Evolutionary conservation across 495 filamentous ascomycete species (phyloP).

Genomic region (Hypomontagnella monticulosa): DNA sequence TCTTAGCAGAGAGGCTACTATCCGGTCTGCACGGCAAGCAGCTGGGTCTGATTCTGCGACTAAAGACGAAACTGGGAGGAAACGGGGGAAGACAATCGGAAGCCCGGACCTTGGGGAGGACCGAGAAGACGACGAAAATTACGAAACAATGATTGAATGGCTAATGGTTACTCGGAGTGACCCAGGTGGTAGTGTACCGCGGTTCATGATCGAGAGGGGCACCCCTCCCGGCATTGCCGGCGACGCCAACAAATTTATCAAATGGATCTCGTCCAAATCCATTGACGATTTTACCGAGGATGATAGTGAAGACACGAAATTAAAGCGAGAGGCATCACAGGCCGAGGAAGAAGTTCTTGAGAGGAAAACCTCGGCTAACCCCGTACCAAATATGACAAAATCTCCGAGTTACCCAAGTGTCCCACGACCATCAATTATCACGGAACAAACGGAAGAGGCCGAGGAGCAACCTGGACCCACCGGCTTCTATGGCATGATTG

Average conservation of each 20-base stretch:
- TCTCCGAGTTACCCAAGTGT: slow-evolving; percentile 1
- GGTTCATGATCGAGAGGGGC: slow-evolving; percentile 93
- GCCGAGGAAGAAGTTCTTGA: slow-evolving; percentile 24
- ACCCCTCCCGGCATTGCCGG: slow-evolving; percentile 84
- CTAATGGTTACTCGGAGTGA: slow-evolving; percentile 96
- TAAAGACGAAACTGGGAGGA: slow-evolving; percentile 15
- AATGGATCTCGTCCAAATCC: slow-evolving; percentile 77
- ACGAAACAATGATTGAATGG: slow-evolving; percentile 80
- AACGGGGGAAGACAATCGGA: slow-evolving; percentile 36
- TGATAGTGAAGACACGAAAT: slow-evolving; percentile 28
- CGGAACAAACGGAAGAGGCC: slow-evolving; percentile 37
- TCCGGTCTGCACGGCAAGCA: slow-evolving; percentile 44
- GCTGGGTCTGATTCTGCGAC: slow-evolving; percentile 15
- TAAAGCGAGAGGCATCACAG: slow-evolving; percentile 26
- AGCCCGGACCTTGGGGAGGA: slow-evolving; percentile 17
- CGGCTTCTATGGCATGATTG: slow-evolving; percentile 62
- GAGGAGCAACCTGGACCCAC: slow-evolving; percentile 57
- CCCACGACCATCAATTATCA: slow-evolving; percentile 9
- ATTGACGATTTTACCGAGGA: slow-evolving; percentile 51
- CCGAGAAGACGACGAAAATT: slow-evolving; percentile 58
- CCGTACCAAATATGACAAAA: slow-evolving; percentile 10
- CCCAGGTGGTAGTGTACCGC: slow-evolving; percentile 89
- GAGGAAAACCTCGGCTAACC: slow-evolving; percentile 16
- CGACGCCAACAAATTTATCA: slow-evolving; percentile 85
- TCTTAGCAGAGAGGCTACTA: slow-evolving; percentile 44